These are phyloP conservation scores for Rhynchosporium agropyri DNA, from an alignment of 2,329 filamentous ascomycete genomes.

Conservation along the genomic window DNA sequence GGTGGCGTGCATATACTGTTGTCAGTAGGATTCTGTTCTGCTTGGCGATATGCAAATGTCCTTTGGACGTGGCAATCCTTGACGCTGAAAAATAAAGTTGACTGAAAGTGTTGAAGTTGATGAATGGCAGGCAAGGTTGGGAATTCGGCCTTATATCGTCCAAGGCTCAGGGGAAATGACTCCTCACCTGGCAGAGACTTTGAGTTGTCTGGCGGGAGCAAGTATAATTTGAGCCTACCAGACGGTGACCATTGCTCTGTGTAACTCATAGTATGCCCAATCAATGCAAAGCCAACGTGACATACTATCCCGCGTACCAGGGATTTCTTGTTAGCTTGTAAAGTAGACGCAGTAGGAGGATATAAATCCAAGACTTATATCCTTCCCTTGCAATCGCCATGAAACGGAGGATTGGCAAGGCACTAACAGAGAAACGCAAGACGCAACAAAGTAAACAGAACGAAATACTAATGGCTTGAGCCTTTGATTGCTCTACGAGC, in stretches of 20 bases:
- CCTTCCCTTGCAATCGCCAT: background rate
- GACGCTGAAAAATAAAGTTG: background rate
- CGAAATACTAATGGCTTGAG: constrained; percentile 8
- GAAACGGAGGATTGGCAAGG: constrained; percentile 9
- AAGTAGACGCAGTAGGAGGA: background rate
- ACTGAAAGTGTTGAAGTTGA: background rate
- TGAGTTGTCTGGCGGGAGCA: background rate
- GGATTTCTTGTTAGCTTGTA: background rate
- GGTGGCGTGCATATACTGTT: constrained; percentile 5
- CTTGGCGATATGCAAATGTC: background rate
- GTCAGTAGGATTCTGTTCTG: background rate
- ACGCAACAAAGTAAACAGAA: constrained; percentile 1
- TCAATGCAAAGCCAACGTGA: background rate
- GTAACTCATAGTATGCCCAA: background rate
- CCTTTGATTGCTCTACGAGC: background rate
- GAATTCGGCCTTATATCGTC: background rate
- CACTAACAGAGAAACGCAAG: background rate
- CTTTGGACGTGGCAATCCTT: background rate
- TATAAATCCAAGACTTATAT: background rate
- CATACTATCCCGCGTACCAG: too few relatives aligned
- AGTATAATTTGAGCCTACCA: background rate
- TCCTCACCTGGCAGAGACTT: constrained; percentile 14
- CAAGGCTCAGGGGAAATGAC: background rate
- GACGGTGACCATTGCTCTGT: background rate
- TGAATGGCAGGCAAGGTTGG: background rate